Percentiles rank a stretch among this genome's conserved stretches.
phyloP scores from a whole-genome alignment of 2,329 filamentous ascomycete species.

The Pestalotiopsis sp. region DNA sequence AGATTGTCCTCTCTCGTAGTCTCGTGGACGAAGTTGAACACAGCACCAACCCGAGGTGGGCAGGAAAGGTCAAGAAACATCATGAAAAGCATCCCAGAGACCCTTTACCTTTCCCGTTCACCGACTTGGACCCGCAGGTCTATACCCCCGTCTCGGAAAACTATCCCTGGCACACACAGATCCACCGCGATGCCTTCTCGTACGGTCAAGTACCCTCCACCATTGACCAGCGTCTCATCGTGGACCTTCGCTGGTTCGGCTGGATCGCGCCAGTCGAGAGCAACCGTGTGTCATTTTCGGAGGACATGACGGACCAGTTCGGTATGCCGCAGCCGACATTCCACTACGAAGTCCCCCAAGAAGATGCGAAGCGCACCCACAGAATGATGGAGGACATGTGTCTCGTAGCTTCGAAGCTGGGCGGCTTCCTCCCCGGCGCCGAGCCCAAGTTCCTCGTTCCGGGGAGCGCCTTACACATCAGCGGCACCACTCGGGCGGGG shows the following conservation, averaged over 20 bases:
- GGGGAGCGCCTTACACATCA: constrained; percentile 20
- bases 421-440: constrained; percentile 21
- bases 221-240: constrained; percentile 22
- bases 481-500: constrained; percentile 19
- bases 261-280: constrained; percentile 14
- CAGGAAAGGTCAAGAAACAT: background rate
- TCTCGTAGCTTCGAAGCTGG: constrained; percentile 17
- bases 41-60: background rate
- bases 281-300: constrained; percentile 19
- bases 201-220: constrained; percentile 21
- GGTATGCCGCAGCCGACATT: constrained; percentile 28
- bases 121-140: constrained; percentile 18
- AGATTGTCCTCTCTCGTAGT: constrained; percentile 21
- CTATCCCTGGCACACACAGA: constrained; percentile 26
- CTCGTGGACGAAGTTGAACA: constrained; percentile 15
- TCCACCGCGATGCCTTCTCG: constrained; percentile 27
- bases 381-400: constrained; percentile 26
- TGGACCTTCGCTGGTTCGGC: constrained; percentile 23
- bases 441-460: constrained; percentile 21
- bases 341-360: constrained; percentile 12
- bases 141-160: constrained; percentile 18
- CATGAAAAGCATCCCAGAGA: constrained; percentile 6
- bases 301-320: constrained; percentile 20
- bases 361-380: constrained; percentile 17
- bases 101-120: constrained; percentile 17